phyloP scores from a whole-genome alignment of 495 filamentous ascomycete genomes.

The Bacidia gigantensis region DNA sequence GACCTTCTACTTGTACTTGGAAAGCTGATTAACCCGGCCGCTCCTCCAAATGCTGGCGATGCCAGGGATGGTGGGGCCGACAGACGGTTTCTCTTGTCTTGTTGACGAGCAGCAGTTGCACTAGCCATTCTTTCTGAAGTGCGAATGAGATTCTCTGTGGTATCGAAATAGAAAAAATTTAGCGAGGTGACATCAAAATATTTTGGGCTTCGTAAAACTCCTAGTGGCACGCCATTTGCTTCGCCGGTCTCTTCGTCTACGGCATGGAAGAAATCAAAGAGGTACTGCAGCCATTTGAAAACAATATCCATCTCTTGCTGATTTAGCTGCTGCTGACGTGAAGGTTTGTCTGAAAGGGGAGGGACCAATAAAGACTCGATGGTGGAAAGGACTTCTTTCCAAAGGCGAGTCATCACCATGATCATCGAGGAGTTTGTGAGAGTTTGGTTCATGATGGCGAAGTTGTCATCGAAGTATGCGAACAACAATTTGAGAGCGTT shows the following conservation, averaged over 20 bases:
- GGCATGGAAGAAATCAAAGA: conserved; percentile 92
- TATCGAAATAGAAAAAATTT: conserved; percentile 97
- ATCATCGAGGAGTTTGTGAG: conserved; percentile 87
- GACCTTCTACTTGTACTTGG: conserved; percentile 53
- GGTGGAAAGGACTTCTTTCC: conserved; percentile 92
- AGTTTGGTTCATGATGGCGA: conserved; percentile 95
- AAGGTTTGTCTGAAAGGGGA: conserved; percentile 89
- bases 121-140: conserved; percentile 91
- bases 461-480: conserved; percentile 96
- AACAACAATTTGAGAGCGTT: conserved; percentile 81
- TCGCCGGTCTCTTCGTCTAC: conserved; percentile 76
- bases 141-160: conserved; percentile 79
- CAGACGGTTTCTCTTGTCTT: conserved; percentile 49
- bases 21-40: conserved; percentile 54
- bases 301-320: conserved; percentile 90
- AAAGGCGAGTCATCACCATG: conserved; percentile 92
- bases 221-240: conserved; percentile 72
- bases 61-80: conserved; percentile 56
- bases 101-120: conserved; percentile 67
- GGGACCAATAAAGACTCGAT: conserved; percentile 86
- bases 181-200: conserved; percentile 92
- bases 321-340: conserved; percentile 70
- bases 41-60: conserved; percentile 35
- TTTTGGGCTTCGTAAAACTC: conserved; percentile 90
- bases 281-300: conserved; percentile 84